Conservation (phyloP, 441 rosid genomes). For the Aleurites moluccanus region DNA sequence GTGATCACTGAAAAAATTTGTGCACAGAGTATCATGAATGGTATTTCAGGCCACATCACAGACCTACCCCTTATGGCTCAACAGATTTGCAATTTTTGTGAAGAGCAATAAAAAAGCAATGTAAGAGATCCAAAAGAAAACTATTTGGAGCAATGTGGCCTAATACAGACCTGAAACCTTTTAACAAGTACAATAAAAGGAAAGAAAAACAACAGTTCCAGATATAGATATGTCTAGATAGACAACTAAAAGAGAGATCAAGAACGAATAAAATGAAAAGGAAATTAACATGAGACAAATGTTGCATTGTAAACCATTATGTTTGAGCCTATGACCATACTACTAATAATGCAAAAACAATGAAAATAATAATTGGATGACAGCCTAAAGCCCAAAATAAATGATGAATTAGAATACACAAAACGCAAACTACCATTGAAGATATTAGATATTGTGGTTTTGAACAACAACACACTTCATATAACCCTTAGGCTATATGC, state of each 20-base stretch:
- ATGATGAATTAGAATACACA: background rate
- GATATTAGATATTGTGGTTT: background rate
- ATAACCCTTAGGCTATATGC: background rate
- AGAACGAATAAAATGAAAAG: background rate
- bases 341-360: background rate
- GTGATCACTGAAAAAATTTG: background rate
- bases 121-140: background rate
- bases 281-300: background rate
- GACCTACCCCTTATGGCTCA: background rate
- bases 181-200: background rate
- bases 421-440: background rate
- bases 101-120: background rate
- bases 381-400: background rate
- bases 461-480: background rate
- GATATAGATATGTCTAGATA: background rate
- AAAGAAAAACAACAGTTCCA: background rate
- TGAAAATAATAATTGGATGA: background rate
- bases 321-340: background rate
- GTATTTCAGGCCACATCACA: background rate
- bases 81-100: background rate
- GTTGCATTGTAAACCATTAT: background rate
- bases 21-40: background rate
- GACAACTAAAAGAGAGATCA: background rate
- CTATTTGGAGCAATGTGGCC: background rate
- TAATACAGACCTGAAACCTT: background rate